A percentile compares a stretch with the other conserved stretches of the same genome.
Conservation (phyloP, 495 filamentous ascomycete species). For the Aspergillus ostianus region DNA sequence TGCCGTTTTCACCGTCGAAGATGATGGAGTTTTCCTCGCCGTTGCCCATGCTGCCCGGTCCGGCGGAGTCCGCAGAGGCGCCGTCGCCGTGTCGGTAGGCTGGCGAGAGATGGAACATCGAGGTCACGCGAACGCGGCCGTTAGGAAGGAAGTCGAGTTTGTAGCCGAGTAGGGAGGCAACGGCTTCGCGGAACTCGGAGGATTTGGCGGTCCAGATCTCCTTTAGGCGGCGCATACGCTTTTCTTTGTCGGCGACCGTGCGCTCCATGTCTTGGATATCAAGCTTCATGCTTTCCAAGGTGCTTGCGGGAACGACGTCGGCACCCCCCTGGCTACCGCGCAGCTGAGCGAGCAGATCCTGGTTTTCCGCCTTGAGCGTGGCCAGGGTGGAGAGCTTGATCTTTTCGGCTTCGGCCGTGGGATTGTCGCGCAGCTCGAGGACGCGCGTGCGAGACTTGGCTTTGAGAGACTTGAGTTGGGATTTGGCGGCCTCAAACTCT, state of each 20-base stretch:
- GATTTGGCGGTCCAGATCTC: constrained; percentile 88
- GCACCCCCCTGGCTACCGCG: constrained; percentile 44
- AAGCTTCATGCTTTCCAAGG: constrained; percentile 68
- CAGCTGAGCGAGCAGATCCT: constrained; percentile 75
- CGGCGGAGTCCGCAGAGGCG: constrained; percentile 41
- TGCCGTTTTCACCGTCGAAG: constrained; percentile 93
- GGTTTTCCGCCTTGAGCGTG: constrained; percentile 79
- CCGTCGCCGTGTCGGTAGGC: constrained; percentile 56
- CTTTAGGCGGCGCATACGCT: constrained; percentile 78
- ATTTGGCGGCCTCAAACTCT: constrained; percentile 68
- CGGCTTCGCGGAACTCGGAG: constrained; percentile 89
- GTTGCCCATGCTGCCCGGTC: constrained; percentile 58
- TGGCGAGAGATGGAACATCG: constrained; percentile 66
- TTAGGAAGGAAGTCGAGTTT: constrained; percentile 91
- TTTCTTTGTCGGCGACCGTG: constrained; percentile 79
- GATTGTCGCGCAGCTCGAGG: constrained; percentile 84
- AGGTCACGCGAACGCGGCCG: constrained; percentile 84
- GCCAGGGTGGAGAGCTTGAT: constrained; percentile 76
- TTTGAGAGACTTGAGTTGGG: constrained; percentile 70
- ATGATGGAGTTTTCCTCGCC: constrained; percentile 75
- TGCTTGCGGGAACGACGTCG: constrained; percentile 68
- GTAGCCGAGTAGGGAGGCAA: constrained; percentile 85
- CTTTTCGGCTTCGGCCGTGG: constrained; percentile 76
- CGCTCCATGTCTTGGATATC: constrained; percentile 69
- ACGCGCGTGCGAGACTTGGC: constrained; percentile 76